Evolutionary conservation across 2,329 filamentous ascomycete species (phyloP), one percentile per base, ranked within the genome.

Genomic region (Scytalidium lignicola): DNA sequence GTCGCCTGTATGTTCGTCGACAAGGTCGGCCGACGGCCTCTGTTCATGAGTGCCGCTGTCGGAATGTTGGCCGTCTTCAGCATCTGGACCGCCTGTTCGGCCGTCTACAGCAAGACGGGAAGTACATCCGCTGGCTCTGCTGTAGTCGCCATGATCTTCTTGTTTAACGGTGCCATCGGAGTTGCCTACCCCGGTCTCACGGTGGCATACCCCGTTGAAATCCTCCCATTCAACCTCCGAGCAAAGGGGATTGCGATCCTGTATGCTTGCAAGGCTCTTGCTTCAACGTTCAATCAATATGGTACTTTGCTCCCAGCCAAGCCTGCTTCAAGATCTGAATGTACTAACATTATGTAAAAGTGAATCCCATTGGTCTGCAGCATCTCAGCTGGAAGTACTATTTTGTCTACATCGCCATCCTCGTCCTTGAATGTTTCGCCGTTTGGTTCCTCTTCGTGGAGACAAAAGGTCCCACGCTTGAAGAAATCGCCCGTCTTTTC

Each of bases 71-170:
- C 70, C 17, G 67, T 64, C 0, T 71, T 72, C 45, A 55, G 50
- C 32, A 45, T 59, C 18, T 57, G 56, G 37, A 60, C 56, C 18
- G 49, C 53, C 32, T 53, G 54, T 8, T 58, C 54, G 7, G 55
- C 50, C 2, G 47, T 52, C 17, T 57, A 58, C 47, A 48, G 49
- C 3, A 44, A 54, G 13, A 56, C 49, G 1, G 46, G 40, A n/a
- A 53, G 42, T 8, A 53, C 54, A 20, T 49, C 60, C 3, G 61
- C 62, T 1, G 63, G 59, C 0, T 55, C 63, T 43, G 62, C 65
- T 1, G 65, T 66, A 2, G 57, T 69, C 13, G 63, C 65, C 1
- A 63, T 68, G 49, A 61, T 69, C 28, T 69, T 67, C 48, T 47
- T 68, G 15, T 68, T 62, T 49, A 62, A 60, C 41, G 61, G 58